Conservation (phyloP, 768 basidiomycete genomes). For the Russula sp. region DNA sequence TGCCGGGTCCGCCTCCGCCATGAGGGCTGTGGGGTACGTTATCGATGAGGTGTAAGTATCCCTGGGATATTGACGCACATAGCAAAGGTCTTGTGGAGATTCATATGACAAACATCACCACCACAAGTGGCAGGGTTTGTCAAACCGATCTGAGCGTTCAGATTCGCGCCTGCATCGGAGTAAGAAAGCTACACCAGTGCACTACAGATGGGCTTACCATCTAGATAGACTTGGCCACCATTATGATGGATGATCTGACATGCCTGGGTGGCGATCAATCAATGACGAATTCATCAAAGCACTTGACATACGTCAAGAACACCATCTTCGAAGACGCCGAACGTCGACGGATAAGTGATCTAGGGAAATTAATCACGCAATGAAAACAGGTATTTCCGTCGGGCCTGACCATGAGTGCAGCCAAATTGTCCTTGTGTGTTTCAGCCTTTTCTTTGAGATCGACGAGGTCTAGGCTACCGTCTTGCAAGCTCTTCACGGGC, state of each 20-base stretch:
- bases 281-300: neutral
- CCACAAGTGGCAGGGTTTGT: constrained; percentile 94
- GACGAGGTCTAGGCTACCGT: constrained; percentile 84
- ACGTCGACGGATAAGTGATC: constrained; percentile 97
- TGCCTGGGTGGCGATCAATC: constrained; percentile 43
- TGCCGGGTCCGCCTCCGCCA: constrained; percentile 95
- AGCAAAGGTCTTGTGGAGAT: constrained; percentile 96
- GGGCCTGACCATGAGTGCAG: constrained; percentile 80
- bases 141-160: constrained; percentile 90
- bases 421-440: constrained; percentile 85
- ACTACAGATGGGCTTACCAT: constrained; percentile 43
- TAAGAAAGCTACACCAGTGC: neutral
- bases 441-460: constrained; percentile 86
- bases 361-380: constrained; percentile 29
- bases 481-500: constrained; percentile 79
- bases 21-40: constrained; percentile 58
- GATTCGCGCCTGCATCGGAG: constrained; percentile 59
- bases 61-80: constrained; percentile 49
- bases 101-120: constrained; percentile 97
- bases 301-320: constrained; percentile 54
- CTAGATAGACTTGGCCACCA: constrained; percentile 96
- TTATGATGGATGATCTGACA: constrained; percentile 91
- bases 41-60: neutral
- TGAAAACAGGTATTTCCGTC: constrained; percentile 11
- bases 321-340: constrained; percentile 94